Evolutionary conservation across 371 early-diverging fungal species (phyloP).

Genomic region (Conidiobolus incongruus): DNA sequence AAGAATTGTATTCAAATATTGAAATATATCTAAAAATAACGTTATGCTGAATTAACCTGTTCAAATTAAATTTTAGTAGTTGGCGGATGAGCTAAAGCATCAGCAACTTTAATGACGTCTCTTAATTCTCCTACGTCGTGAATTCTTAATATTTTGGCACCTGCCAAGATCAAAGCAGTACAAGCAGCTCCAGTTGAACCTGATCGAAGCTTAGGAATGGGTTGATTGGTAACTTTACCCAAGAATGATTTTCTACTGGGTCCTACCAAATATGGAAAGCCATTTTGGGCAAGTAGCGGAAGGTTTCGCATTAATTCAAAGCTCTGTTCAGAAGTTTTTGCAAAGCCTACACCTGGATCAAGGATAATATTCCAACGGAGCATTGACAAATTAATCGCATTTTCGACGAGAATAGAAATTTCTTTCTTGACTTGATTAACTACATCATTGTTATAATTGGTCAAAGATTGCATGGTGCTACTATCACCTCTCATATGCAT

Average conservation of each 20-base stretch:
- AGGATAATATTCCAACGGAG: constrained; percentile 87
- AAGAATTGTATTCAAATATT: too few species aligned
- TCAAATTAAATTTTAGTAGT: constrained; percentile 13
- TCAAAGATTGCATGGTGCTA: constrained; percentile 60
- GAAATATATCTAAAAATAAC: too few species aligned
- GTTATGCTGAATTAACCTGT: background rate
- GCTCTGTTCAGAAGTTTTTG: constrained; percentile 72
- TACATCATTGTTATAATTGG: constrained; percentile 49
- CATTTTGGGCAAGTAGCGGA: constrained; percentile 23
- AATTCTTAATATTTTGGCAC: constrained; percentile 68
- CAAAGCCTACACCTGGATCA: constrained; percentile 95
- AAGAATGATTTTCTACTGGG: constrained; percentile 74
- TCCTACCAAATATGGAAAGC: constrained; percentile 70
- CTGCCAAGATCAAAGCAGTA: constrained; percentile 68
- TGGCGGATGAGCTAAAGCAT: constrained; percentile 19
- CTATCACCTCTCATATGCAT: constrained; percentile 96
- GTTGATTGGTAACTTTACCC: constrained; percentile 39
- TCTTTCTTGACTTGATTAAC: constrained; percentile 43
- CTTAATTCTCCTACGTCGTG: constrained; percentile 86
- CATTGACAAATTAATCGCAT: constrained; percentile 55
- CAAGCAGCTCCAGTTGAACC: constrained; percentile 91
- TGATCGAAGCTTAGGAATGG: constrained; percentile 45
- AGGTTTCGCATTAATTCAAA: constrained; percentile 58
- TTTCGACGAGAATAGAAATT: constrained; percentile 32
- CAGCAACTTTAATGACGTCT: constrained; percentile 69